phyloP scores from a whole-genome alignment of 2,329 filamentous ascomycete species.

The Clarireedia homoeocarpa region DNA sequence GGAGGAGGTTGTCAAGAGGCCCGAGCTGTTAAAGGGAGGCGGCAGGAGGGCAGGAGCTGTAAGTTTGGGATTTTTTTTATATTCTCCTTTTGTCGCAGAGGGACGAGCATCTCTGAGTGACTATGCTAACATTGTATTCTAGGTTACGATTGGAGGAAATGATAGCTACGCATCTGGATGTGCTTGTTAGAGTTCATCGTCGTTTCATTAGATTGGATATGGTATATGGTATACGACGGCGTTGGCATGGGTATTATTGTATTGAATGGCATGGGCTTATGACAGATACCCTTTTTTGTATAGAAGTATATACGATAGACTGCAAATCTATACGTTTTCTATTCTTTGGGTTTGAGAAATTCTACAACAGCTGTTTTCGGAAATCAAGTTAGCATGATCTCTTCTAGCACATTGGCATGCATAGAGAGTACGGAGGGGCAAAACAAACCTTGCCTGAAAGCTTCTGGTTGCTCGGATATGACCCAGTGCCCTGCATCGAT shows the following conservation, averaged over 20 bases:
- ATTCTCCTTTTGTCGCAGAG: not conserved
- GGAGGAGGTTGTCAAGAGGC: conserved; percentile 39
- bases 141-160: conserved; percentile 3
- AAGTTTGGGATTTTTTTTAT: not conserved
- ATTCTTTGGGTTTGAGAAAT: conserved; percentile 46
- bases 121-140: conserved; percentile 16
- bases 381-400: not conserved
- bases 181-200: conserved; percentile 1
- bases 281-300: conserved; percentile 29
- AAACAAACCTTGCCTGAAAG: conserved; percentile 61
- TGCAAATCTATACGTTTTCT: conserved; percentile 27
- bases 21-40: conserved; percentile 33
- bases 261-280: conserved; percentile 14
- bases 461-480: conserved; percentile 79
- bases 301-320: conserved; percentile 20
- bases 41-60: conserved; percentile 21
- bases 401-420: not conserved
- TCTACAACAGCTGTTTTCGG: conserved; percentile 49
- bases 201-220: not conserved
- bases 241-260: conserved; percentile 11
- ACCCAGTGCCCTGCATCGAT: conserved; percentile 81
- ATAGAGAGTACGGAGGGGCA: not conserved
- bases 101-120: conserved; percentile 1
- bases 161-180: conserved; percentile 1
- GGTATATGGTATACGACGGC: not conserved